A percentile compares a stretch with the other conserved stretches of the same genome.
phyloP scores from a whole-genome alignment of 2,329 filamentous ascomycete genomes.

The Harringtonia aguacate region DNA sequence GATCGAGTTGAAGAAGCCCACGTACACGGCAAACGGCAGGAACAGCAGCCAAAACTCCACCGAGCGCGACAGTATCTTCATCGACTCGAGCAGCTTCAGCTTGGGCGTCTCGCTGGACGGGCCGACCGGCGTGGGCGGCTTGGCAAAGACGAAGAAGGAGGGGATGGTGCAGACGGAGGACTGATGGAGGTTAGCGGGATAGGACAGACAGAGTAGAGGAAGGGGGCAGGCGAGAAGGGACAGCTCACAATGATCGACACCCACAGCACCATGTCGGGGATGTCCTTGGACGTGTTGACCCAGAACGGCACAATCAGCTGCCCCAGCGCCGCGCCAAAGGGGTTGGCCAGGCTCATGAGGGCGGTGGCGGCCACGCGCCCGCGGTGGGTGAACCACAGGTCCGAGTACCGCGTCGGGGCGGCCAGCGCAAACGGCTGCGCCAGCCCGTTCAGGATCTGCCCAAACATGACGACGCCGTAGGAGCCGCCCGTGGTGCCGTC shows the following conservation, averaged over 20 bases:
- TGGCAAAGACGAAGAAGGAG: conserved; percentile 68
- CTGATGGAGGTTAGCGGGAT: conserved; percentile 16
- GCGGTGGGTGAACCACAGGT: conserved; percentile 82
- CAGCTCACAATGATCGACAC: conserved; percentile 70
- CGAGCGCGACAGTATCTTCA: conserved; percentile 43
- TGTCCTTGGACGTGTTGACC: conserved; percentile 49
- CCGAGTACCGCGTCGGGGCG: conserved; percentile 82
- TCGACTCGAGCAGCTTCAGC: conserved; percentile 36
- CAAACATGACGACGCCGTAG: conserved; percentile 75
- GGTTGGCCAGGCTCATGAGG: conserved; percentile 75
- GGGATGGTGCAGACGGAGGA: conserved; percentile 58
- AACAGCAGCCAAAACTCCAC: conserved; percentile 72
- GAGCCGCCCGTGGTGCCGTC: conserved; percentile 32
- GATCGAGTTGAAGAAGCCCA: conserved; percentile 88
- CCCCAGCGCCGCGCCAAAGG: conserved; percentile 77
- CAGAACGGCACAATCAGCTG: conserved; percentile 77
- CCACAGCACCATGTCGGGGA: conserved; percentile 77
- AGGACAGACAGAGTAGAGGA: not conserved
- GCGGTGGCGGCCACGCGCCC: conserved; percentile 85
- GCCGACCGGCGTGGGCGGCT: conserved; percentile 67
- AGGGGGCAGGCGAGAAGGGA: no score
- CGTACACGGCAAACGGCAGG: conserved; percentile 72
- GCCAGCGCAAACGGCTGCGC: conserved; percentile 87
- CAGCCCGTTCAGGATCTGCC: conserved; percentile 81
- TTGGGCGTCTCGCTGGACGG: conserved; percentile 54